A percentile compares a stretch with the other conserved stretches of the same genome.
These are phyloP conservation scores for Kazachstania martiniae DNA, from an alignment of 805 yeast genomes.

Conservation along the genomic window DNA sequence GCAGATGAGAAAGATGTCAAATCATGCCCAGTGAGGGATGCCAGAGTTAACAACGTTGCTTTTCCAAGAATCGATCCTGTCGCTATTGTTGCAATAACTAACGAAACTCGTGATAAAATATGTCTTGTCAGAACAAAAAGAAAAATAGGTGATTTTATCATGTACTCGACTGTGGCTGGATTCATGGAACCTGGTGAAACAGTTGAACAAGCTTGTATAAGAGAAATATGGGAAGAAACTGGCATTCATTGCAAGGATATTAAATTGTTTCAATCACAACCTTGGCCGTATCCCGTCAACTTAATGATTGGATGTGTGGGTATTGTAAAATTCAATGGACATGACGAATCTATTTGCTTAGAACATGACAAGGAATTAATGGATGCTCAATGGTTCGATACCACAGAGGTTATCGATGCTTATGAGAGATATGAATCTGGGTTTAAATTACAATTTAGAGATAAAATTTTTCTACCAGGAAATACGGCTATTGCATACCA, in stretches of 20 bases:
- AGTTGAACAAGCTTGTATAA: constrained; percentile 71
- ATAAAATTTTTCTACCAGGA: constrained; percentile 21
- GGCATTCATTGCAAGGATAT: constrained; percentile 61
- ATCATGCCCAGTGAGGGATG: constrained; percentile 32
- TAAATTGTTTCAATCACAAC: constrained; percentile 63
- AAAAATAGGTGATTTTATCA: constrained; percentile 32
- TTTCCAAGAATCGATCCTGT: constrained; percentile 93
- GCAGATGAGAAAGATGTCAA: constrained; percentile 6
- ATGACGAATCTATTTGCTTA: constrained; percentile 52
- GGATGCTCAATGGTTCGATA: constrained; percentile 80
- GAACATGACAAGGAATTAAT: constrained; percentile 78
- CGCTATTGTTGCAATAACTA: constrained; percentile 69
- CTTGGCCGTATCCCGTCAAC: constrained; percentile 96
- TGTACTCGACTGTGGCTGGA: constrained; percentile 88
- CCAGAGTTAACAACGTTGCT: constrained; percentile 58
- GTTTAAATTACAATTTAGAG: constrained; percentile 14
- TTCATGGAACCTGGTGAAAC: constrained; percentile 94
- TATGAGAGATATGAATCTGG: constrained; percentile 10
- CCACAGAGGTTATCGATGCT: constrained; percentile 38
- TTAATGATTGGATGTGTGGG: constrained; percentile 90
- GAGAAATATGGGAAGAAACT: constrained; percentile 95
- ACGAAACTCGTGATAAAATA: constrained; percentile 46
- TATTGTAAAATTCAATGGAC: constrained; percentile 57
- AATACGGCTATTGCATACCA: constrained; percentile 23
- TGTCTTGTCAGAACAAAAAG: constrained; percentile 64